Evolutionary conservation across 2,329 filamentous ascomycete species (phyloP), one percentile per base, ranked within the genome.

Genomic region (Xylariaceae sp.): DNA sequence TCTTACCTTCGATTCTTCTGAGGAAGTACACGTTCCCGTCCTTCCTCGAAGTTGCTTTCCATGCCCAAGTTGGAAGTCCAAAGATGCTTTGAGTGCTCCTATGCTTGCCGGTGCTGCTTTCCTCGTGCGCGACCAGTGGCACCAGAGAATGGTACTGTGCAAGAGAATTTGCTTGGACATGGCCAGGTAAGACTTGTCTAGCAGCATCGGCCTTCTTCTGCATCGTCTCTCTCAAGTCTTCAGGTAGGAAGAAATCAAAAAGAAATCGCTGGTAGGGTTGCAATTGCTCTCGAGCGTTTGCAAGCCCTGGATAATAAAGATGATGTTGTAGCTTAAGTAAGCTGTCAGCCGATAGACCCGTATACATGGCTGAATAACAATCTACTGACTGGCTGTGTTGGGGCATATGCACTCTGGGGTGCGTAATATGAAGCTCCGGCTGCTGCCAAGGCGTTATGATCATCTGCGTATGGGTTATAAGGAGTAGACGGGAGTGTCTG

Each of bases 141-240:
- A 97, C 91, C 11, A 99, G 79, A 4, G 91, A 95, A 70, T 97
- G 92, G 67, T 94, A 97, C 63, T 91, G 87, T 64, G 96, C 90
- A 48, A 97, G 81, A 54, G 84, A 80, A 6, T 90, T 90, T 7
- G 95, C 76, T 53, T 90, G 84, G 40, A 62, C 59, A 76, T 68
- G 77, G 83, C 83, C 95, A 38, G 90, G 88, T 60, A 97, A 83
- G 7, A 90, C 87, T 68, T 97, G 93, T 48, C 90, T 79, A 5
- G 89, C 84, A 28, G 93, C 90, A 63, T 96, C 92, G 1, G 88
- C 80, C 71, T 93, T 96, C 71, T 88, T 90, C 66, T 96, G 90
- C 56, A 96, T 74, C 31, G 97, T 91, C 72, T 97, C 90, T 49
- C 94, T 82, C 6, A 96, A 72, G 53, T 90, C 86, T 63, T 96